Conservation (phyloP, 2,329 filamentous ascomycete genomes). For the Thelonectria discophora region DNA sequence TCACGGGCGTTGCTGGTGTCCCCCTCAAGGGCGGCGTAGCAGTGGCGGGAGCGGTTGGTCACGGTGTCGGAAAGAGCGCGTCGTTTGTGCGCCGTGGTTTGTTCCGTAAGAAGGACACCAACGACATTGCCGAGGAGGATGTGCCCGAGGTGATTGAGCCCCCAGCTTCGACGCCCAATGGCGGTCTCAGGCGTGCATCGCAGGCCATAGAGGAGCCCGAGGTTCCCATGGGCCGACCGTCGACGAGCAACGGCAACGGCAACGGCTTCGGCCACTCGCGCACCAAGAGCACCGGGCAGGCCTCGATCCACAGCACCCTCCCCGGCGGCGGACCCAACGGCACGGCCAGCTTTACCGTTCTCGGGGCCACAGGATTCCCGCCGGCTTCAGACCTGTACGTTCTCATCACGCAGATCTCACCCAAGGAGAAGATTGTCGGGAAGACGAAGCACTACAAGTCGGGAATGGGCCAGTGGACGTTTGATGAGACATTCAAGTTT, state of each 20-base stretch:
- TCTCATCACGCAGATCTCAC: constrained; percentile 70
- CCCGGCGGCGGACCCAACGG: constrained; percentile 71
- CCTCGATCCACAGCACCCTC: constrained; percentile 72
- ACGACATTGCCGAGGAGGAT: constrained; percentile 61
- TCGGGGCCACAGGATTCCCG: constrained; percentile 82
- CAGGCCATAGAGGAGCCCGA: constrained; percentile 50
- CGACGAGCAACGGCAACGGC: constrained; percentile 42
- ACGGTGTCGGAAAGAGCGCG: constrained; percentile 86
- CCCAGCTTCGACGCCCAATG: constrained; percentile 47
- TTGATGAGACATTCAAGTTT: constrained; percentile 82
- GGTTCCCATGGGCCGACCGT: constrained; percentile 29
- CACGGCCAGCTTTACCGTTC: constrained; percentile 80
- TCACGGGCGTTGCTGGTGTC: constrained; percentile 80
- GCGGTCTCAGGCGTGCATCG: constrained; percentile 54
- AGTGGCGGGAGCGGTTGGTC: constrained; percentile 75
- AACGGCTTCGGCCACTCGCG: constrained; percentile 54
- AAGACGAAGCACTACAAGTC: constrained; percentile 94
- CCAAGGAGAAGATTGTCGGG: constrained; percentile 81
- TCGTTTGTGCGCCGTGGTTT: constrained; percentile 90
- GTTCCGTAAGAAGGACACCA: constrained; percentile 74
- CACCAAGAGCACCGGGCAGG: constrained; percentile 67
- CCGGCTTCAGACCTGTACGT: constrained; percentile 82
- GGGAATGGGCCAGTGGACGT: constrained; percentile 70
- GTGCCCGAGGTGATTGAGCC: constrained; percentile 53
- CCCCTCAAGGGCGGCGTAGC: constrained; percentile 93